phyloP scores from a whole-genome alignment of 225 moss, liverwort and hornwort genomes.

The Rhytidiadelphus loreus region DNA sequence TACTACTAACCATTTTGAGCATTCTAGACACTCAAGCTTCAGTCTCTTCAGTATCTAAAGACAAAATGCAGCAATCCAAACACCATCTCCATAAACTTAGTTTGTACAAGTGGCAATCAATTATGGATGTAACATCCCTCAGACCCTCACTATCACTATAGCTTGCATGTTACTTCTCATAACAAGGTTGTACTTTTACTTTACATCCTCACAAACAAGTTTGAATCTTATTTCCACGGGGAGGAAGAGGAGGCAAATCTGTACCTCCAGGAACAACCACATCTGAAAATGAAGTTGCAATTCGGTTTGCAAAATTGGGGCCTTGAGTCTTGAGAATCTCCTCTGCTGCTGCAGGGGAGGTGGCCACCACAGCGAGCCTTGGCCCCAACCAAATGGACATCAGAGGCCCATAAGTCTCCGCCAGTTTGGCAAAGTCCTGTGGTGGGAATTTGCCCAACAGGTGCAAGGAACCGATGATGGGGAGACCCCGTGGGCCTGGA shows the following conservation, averaged over 20 bases:
- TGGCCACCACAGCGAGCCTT: neutral
- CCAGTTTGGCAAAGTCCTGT: neutral
- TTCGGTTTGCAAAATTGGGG: neutral
- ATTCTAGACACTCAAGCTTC: neutral
- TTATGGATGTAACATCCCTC: no score
- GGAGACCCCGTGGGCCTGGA: neutral
- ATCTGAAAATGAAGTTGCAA: neutral
- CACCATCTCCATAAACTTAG: no score
- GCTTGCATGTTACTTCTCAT: no score
- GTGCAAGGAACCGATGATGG: neutral
- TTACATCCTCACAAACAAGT: neutral
- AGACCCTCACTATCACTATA: no score
- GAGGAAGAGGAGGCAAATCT: neutral
- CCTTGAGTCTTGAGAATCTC: neutral
- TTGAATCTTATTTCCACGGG: neutral
- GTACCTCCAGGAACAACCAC: neutral
- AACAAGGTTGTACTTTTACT: neutral
- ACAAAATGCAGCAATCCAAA: no score
- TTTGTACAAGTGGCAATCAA: no score
- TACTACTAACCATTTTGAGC: neutral
- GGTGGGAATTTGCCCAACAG: neutral
- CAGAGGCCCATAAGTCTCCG: neutral
- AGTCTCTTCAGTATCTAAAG: neutral
- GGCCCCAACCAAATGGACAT: neutral
- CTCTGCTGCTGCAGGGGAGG: neutral